phyloP scores from a whole-genome alignment of 2,329 filamentous ascomycete genomes.

The Trichoderma lentiforme region DNA sequence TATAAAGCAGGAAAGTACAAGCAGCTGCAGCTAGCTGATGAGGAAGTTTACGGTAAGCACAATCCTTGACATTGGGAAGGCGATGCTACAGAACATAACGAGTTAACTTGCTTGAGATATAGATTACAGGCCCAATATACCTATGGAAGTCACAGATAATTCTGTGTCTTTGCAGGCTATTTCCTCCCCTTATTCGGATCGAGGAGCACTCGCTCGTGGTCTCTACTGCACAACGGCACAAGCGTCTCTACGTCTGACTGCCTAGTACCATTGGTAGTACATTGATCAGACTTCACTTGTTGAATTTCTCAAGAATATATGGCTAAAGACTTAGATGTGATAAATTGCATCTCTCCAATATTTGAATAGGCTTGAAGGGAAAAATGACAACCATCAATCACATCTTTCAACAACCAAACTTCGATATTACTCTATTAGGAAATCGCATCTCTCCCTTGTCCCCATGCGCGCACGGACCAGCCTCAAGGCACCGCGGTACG shows the following conservation, averaged over 20 bases:
- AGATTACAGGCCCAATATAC: fast-evolving
- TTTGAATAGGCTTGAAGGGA: background rate
- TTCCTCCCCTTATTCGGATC: background rate
- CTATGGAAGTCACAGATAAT: background rate
- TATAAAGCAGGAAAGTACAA: background rate
- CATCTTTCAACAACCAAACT: background rate
- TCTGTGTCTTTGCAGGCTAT: background rate
- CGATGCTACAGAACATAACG: background rate
- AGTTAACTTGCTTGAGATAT: background rate
- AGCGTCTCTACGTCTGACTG: background rate
- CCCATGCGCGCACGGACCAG: background rate
- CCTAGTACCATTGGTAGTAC: background rate
- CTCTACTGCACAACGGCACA: background rate
- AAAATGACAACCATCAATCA: background rate
- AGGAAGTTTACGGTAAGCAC: background rate
- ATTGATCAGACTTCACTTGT: background rate
- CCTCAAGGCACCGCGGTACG: background rate
- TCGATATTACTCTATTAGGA: background rate
- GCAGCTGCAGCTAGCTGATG: too few relatives aligned
- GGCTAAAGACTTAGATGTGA: background rate
- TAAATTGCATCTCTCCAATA: background rate
- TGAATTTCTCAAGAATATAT: background rate
- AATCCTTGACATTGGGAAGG: background rate
- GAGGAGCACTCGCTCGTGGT: background rate
- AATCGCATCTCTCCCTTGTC: background rate